Percentiles rank a stretch among this genome's conserved stretches.
These are phyloP conservation scores for Stevia rebaudiana DNA, from an alignment of 140 eudicot genomes.

Conservation along the genomic window DNA sequence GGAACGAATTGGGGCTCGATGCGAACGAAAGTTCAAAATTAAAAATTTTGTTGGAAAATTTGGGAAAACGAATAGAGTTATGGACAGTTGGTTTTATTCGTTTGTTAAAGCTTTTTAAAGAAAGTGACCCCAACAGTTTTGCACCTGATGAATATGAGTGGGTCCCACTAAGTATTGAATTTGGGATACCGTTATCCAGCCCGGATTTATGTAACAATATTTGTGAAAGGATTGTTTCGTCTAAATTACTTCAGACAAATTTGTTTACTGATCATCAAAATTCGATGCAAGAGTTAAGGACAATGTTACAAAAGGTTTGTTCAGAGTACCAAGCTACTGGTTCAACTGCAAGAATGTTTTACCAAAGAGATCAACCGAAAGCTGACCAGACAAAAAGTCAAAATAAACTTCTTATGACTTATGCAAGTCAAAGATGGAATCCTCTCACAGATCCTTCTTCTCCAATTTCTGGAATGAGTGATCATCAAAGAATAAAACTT, in stretches of 20 bases:
- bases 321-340: conserved; percentile 86
- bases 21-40: conserved; percentile 44
- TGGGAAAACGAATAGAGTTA: conserved; percentile 60
- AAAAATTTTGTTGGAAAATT: conserved; percentile 40
- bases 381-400: conserved; percentile 55
- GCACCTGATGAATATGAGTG: conserved; percentile 76
- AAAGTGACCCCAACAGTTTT: conserved; percentile 44
- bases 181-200: conserved; percentile 87
- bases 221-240: conserved; percentile 72
- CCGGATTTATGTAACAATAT: conserved; percentile 74
- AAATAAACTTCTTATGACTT: conserved; percentile 65
- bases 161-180: conserved; percentile 84
- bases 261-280: conserved; percentile 66
- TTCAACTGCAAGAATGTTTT: conserved; percentile 77
- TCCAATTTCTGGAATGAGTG: conserved; percentile 77
- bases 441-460: conserved; percentile 90
- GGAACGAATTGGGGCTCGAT: conserved; percentile 69
- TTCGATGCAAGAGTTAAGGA: conserved; percentile 89
- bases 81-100: conserved; percentile 95
- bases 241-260: conserved; percentile 78
- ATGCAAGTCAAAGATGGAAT: conserved; percentile 97
- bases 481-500: conserved; percentile 68
- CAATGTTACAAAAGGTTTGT: conserved; percentile 64
- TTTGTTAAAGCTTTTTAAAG: conserved; percentile 62
- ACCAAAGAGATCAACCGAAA: conserved; percentile 80